These are phyloP conservation scores for Centrapalus pauciflorus DNA, from an alignment of 129 eudicot species.

Conservation along the genomic window DNA sequence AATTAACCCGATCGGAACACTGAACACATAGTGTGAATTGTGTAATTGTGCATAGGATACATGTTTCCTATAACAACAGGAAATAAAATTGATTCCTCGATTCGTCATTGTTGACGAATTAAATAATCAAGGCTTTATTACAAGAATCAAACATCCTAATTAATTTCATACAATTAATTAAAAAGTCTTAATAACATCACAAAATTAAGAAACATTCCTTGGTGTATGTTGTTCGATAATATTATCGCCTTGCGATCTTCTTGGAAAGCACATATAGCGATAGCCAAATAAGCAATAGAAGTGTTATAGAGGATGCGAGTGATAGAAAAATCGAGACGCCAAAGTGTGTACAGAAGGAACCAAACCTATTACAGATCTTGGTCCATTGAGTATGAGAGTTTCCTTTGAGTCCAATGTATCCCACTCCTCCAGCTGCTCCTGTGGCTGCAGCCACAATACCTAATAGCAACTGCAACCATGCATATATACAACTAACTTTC, in stretches of 20 bases:
- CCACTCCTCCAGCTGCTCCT: slow-evolving; percentile 74
- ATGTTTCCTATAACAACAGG: too few relatives aligned
- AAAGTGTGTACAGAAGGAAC: slow-evolving; percentile 51
- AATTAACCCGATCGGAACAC: too few relatives aligned
- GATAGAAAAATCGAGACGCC: slow-evolving; percentile 37
- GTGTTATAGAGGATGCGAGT: slow-evolving; percentile 44
- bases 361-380: slow-evolving; percentile 50
- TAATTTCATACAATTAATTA: too few relatives aligned
- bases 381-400: slow-evolving; percentile 50
- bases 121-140: too few relatives aligned
- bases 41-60: too few relatives aligned
- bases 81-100: too few relatives aligned
- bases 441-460: slow-evolving; percentile 67
- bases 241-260: slow-evolving; percentile 32
- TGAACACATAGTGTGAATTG: too few relatives aligned
- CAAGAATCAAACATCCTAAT: too few relatives aligned
- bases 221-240: neutral
- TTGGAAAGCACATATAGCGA: slow-evolving; percentile 44
- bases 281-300: slow-evolving; percentile 49
- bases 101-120: too few relatives aligned
- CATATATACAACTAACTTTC: neutral
- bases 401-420: slow-evolving; percentile 71
- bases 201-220: too few relatives aligned
- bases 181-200: too few relatives aligned
- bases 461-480: slow-evolving; percentile 52